These are phyloP conservation scores for Talaromyces proteolyticus DNA, from an alignment of 495 filamentous ascomycete genomes.

Conservation along the genomic window DNA sequence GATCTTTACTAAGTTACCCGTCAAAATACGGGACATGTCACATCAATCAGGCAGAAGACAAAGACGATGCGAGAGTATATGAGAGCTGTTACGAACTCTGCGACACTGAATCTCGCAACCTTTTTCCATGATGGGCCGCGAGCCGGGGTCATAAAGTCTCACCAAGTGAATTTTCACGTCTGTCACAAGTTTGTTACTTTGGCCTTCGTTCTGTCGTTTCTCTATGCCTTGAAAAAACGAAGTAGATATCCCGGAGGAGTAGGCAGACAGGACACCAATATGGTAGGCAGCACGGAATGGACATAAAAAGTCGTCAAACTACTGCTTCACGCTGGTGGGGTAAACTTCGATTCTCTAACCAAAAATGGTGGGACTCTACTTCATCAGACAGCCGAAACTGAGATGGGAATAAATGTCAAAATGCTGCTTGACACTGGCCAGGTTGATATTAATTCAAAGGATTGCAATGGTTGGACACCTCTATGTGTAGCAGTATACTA, in stretches of 20 bases:
- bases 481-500: slow-evolving; percentile 15
- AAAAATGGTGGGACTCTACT: neutral
- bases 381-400: neutral
- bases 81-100: neutral
- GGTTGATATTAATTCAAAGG: slow-evolving; percentile 13
- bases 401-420: slow-evolving; percentile 4
- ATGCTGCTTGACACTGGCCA: slow-evolving; percentile 7
- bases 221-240: neutral
- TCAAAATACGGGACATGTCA: neutral
- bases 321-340: neutral
- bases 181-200: neutral
- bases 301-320: neutral
- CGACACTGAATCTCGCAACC: neutral
- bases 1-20: neutral
- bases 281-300: neutral
- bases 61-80: neutral
- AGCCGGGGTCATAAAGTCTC: neutral
- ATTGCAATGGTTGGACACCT: slow-evolving; percentile 13
- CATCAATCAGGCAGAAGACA: neutral
- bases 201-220: neutral
- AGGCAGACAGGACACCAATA: neutral
- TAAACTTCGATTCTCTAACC: neutral
- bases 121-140: neutral
- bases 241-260: neutral
- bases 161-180: neutral